These are phyloP conservation scores for Xylariaceae sp. DNA, from an alignment of 2,329 filamentous ascomycete genomes.

Conservation along the genomic window DNA sequence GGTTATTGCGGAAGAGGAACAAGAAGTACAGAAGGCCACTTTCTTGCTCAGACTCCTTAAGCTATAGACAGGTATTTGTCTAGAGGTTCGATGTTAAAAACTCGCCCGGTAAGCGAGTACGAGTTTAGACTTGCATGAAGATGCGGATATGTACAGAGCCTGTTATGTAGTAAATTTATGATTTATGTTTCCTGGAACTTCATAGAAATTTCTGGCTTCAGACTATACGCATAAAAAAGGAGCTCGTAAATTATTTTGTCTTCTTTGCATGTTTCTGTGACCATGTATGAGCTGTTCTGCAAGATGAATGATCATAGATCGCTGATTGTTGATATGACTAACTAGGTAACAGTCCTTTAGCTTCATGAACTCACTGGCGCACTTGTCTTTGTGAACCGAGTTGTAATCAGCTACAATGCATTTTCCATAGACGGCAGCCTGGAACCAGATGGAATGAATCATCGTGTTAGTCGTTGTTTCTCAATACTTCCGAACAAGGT, in stretches of 20 bases:
- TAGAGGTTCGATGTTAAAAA: background rate
- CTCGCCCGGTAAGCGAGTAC: too few relatives aligned
- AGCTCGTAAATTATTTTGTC: slow-evolving; percentile 28
- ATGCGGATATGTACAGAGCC: background rate
- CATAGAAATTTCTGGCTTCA: background rate
- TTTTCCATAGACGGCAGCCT: slow-evolving; percentile 85
- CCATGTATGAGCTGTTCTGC: slow-evolving; percentile 10
- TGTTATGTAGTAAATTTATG: background rate
- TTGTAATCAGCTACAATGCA: slow-evolving; percentile 90
- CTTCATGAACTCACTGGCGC: slow-evolving; percentile 73
- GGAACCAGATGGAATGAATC: background rate
- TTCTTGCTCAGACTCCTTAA: slow-evolving; percentile 72
- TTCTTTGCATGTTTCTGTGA: slow-evolving; percentile 49
- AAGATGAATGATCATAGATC: background rate
- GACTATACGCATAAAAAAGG: background rate
- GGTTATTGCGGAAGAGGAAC: slow-evolving; percentile 75
- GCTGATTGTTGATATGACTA: slow-evolving; percentile 30
- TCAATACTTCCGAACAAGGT: background rate
- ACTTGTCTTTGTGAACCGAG: slow-evolving; percentile 85
- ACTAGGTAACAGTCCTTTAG: slow-evolving; percentile 87
- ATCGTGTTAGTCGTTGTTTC: background rate
- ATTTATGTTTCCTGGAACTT: background rate
- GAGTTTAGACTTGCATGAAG: background rate
- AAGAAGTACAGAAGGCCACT: slow-evolving; percentile 77
- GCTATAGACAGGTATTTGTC: slow-evolving; percentile 46